Percentiles rank a stretch among this genome's conserved stretches.
Conservation (phyloP, 306 rosid genomes). For the Astragalus glycyphyllos region DNA sequence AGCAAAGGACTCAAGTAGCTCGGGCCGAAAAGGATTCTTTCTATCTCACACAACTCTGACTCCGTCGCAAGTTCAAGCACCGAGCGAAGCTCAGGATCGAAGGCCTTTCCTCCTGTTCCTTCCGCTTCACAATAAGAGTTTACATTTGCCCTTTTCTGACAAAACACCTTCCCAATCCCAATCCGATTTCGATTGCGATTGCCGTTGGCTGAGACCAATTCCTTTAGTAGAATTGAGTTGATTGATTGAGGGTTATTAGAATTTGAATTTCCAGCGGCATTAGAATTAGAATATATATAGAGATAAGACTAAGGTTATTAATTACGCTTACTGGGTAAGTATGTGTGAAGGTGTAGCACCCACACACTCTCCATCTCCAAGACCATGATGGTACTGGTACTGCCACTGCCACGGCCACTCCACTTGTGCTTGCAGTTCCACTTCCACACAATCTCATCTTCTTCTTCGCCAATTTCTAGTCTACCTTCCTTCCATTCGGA, state of each 20-base stretch:
- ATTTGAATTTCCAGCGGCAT: neutral
- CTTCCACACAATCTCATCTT: slow-evolving; percentile 18
- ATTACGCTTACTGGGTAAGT: slow-evolving; percentile 1
- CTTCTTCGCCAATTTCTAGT: slow-evolving; percentile 19
- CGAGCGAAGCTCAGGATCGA: slow-evolving; percentile 75
- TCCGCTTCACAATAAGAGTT: neutral
- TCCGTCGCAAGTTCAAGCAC: slow-evolving; percentile 90
- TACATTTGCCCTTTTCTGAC: slow-evolving; percentile 27
- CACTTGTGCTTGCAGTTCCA: neutral
- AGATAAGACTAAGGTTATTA: neutral
- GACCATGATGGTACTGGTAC: neutral
- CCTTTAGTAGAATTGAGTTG: slow-evolving; percentile 6
- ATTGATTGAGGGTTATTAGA: neutral
- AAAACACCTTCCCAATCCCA: slow-evolving; percentile 1
- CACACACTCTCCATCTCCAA: slow-evolving; percentile 1
- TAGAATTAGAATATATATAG: neutral
- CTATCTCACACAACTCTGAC: slow-evolving; percentile 77
- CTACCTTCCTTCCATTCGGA: neutral
- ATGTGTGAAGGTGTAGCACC: neutral
- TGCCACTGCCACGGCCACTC: neutral
- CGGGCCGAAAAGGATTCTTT: slow-evolving; percentile 82
- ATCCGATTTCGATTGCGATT: neutral
- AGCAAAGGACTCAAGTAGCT: slow-evolving; percentile 95
- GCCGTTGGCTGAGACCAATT: neutral
- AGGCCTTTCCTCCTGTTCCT: slow-evolving; percentile 33